These are phyloP conservation scores for Chlorella ohadii DNA, from an alignment of 139 green algal species.

Conservation along the genomic window DNA sequence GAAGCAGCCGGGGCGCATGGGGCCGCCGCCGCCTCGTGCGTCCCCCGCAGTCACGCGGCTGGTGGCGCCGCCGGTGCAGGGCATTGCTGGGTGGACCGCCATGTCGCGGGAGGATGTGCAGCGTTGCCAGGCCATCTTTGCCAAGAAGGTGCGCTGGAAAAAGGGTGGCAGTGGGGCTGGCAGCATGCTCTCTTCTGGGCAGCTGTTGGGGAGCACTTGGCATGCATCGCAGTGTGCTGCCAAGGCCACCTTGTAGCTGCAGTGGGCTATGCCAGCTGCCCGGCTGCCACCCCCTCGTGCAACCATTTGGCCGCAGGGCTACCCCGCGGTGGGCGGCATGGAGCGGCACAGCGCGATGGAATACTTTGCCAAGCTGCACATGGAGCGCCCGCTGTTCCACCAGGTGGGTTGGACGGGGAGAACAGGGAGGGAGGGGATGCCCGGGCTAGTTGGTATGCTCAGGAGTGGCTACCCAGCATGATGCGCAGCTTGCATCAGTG, in stretches of 20 bases:
- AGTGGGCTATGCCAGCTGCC: no score
- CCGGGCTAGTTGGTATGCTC: no score
- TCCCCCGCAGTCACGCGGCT: background rate
- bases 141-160: background rate
- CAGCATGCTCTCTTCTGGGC: no score
- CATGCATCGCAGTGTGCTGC: no score
- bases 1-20: constrained; percentile 4
- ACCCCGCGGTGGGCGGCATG: constrained; percentile 26
- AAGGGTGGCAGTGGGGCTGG: background rate
- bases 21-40: background rate
- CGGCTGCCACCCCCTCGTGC: no score
- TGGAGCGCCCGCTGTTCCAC: background rate
- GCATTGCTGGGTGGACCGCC: background rate
- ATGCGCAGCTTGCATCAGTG: no score
- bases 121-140: constrained; percentile 29
- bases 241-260: no score
- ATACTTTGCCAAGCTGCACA: constrained; percentile 34
- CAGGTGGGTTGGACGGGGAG: no score
- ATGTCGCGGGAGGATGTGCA: constrained; percentile 12
- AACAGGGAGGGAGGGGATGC: no score
- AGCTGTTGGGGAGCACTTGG: no score
- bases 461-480: no score
- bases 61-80: background rate
- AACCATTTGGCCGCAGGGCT: background rate
- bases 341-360: constrained; percentile 25